Percentiles rank a stretch among this genome's conserved stretches.
phyloP scores from a whole-genome alignment of 192 early-diverging fungal species.

The Backusella tarrabulga region DNA sequence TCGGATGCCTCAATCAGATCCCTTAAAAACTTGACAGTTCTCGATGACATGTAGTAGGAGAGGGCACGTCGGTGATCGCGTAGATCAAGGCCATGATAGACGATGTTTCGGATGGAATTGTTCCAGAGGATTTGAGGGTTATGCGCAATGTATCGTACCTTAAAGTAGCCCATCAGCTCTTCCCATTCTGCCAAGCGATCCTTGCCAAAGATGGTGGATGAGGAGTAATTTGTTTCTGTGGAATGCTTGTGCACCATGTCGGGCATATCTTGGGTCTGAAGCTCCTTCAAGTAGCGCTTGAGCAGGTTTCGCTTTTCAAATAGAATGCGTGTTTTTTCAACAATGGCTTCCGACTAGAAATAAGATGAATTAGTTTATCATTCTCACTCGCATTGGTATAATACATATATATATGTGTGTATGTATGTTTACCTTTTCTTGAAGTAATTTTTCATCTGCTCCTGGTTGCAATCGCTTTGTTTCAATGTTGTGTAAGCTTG shows the following conservation, averaged over 20 bases:
- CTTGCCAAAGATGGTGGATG: constrained; percentile 35
- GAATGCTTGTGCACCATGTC: constrained; percentile 6
- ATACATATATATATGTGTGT: not conserved
- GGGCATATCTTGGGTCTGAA: constrained; percentile 25
- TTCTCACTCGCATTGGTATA: too few species aligned
- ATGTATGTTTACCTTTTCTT: not conserved
- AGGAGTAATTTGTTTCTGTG: not conserved
- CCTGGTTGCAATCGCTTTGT: constrained; percentile 24
- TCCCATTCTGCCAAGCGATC: constrained; percentile 38
- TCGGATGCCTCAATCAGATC: constrained; percentile 50
- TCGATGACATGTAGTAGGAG: constrained; percentile 80
- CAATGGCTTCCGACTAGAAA: constrained; percentile 49
- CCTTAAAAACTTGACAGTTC: constrained; percentile 75
- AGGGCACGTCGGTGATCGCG: constrained; percentile 67
- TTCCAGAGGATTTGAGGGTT: constrained; percentile 88
- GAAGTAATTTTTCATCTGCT: constrained; percentile 1
- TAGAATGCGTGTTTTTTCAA: constrained; percentile 55
- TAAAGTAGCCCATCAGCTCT: constrained; percentile 50
- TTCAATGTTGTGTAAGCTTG: constrained; percentile 50
- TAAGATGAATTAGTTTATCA: not conserved
- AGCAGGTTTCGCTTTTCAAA: constrained; percentile 62
- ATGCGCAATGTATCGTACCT: constrained; percentile 79
- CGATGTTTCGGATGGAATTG: constrained; percentile 74
- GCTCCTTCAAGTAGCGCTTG: constrained; percentile 34
- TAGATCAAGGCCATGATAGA: constrained; percentile 75